phyloP scores from a whole-genome alignment of 306 rosid species.

The Hylodesmum podocarpum region DNA sequence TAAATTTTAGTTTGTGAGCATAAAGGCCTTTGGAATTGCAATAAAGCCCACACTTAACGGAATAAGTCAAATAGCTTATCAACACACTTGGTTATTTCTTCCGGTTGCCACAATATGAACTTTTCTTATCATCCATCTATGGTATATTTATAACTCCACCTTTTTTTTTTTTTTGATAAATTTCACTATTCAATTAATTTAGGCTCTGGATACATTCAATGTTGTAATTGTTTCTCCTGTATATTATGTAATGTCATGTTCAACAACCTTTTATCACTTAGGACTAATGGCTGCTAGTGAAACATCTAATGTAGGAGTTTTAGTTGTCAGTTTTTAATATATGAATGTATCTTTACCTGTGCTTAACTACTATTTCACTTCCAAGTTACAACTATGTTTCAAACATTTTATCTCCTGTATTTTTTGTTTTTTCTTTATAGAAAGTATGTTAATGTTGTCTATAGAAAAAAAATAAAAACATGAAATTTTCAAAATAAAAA shows the following conservation, averaged over 20 bases:
- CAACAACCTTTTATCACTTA: too few relatives aligned
- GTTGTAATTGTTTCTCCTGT: conserved; percentile 86
- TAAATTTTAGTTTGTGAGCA: conserved; percentile 78
- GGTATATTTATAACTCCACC: background rate
- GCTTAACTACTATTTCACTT: too few relatives aligned
- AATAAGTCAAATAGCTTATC: conserved; percentile 75
- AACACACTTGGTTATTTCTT: conserved; percentile 92
- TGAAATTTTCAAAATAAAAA: too few relatives aligned
- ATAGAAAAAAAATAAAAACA: too few relatives aligned
- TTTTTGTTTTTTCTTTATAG: too few relatives aligned
- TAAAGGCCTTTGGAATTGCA: conserved; percentile 95
- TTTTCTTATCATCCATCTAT: conserved; percentile 9
- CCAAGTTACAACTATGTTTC: too few relatives aligned
- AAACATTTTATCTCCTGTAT: too few relatives aligned
- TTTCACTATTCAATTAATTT: conserved; percentile 28
- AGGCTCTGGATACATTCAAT: conserved; percentile 90
- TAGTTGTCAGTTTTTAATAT: too few relatives aligned
- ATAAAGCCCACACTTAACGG: conserved; percentile 90
- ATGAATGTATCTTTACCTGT: too few relatives aligned
- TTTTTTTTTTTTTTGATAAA: background rate
- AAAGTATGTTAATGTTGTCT: too few relatives aligned
- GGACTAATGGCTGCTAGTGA: too few relatives aligned
- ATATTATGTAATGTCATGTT: conserved; percentile 92
- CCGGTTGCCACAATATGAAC: conserved; percentile 53
- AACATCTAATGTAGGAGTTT: too few relatives aligned